Evolutionary conservation across 179 eudicot genomes (phyloP), one percentile per base, ranked within the genome.

Genomic region (Spinacia oleracea): DNA sequence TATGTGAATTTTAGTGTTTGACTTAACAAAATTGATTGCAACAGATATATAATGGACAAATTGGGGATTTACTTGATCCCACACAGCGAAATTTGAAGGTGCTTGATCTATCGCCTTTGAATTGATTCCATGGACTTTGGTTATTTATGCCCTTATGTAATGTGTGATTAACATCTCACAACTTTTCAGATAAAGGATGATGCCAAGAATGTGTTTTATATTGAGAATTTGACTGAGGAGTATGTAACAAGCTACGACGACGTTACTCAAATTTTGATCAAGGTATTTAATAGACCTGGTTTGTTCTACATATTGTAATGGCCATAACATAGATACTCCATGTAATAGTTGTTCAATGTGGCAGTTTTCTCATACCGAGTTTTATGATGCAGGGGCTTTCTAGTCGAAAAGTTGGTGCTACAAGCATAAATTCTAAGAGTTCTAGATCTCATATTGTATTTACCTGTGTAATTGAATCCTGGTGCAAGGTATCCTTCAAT

Each of bases 11-110:
- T 51, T 42, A 42, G 27, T 32, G 27, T 63, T 40, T 68, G 59
- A 78, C 23, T 27, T 70, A 2, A 55, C 53, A 45, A 50, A 68
- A 46, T 68, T 84, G 58, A 65, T 81, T 79, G 40, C 43, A 77
- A 77, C 89, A 96, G 98, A 88, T 96, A 80, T 87, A 89, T 81
- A 84, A 92, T 84, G 98, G 97, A 25, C 91, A 92, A 71, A 91
- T 94, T 71, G 90, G 92, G 78, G 99, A 96, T 89, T 85, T 96
- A 80, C 98, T 96, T 45, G 97, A 96, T 90, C 93, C 99, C 60
- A 82, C 90, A 6, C 91, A 88, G 50, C 81, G 97, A 75, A 90
- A 92, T 78, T 85, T 96, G 71, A 86, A 94, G 99, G 99, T 96
- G 73, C 62, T 11, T 73, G n/a, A 55, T 74, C 43, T 64, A 9